These are phyloP conservation scores for Juglanconis oblonga DNA, from an alignment of 2,329 filamentous ascomycete genomes.

Conservation along the genomic window DNA sequence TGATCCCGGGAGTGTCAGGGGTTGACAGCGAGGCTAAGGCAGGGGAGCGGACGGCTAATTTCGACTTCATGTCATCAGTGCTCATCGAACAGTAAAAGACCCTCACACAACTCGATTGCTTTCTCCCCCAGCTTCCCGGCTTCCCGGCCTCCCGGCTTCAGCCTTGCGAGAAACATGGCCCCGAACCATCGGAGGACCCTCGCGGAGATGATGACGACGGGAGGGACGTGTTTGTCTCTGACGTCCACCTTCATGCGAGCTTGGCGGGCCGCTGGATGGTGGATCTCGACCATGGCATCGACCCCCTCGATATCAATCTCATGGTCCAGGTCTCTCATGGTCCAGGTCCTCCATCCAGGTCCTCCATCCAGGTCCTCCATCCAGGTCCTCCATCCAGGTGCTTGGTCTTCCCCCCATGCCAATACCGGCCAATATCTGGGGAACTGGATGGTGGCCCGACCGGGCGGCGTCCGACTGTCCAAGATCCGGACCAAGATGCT, in stretches of 20 bases:
- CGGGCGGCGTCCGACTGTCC: too few relatives aligned
- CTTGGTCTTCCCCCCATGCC: too few relatives aligned
- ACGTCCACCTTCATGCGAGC: neutral
- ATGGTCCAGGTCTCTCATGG: too few relatives aligned
- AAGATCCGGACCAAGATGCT: too few relatives aligned
- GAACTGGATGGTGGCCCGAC: too few relatives aligned
- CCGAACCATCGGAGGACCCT: neutral
- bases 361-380: too few relatives aligned
- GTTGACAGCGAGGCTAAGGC: slow-evolving; percentile 1
- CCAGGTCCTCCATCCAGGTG: too few relatives aligned
- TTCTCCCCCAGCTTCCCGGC: neutral
- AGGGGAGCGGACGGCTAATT: slow-evolving; percentile 2
- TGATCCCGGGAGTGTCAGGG: slow-evolving; percentile 2
- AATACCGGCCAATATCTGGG: too few relatives aligned
- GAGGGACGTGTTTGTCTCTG: neutral
- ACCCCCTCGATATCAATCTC: too few relatives aligned
- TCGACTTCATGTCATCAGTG: neutral
- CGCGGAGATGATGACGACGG: neutral
- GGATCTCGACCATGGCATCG: neutral
- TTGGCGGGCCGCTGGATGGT: neutral
- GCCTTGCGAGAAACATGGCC: neutral
- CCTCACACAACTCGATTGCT: neutral
- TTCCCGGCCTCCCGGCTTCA: neutral
- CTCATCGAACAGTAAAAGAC: neutral
- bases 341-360: too few relatives aligned